These are phyloP conservation scores for Stachybotrys elegans DNA, from an alignment of 2,329 filamentous ascomycete species.

Conservation along the genomic window DNA sequence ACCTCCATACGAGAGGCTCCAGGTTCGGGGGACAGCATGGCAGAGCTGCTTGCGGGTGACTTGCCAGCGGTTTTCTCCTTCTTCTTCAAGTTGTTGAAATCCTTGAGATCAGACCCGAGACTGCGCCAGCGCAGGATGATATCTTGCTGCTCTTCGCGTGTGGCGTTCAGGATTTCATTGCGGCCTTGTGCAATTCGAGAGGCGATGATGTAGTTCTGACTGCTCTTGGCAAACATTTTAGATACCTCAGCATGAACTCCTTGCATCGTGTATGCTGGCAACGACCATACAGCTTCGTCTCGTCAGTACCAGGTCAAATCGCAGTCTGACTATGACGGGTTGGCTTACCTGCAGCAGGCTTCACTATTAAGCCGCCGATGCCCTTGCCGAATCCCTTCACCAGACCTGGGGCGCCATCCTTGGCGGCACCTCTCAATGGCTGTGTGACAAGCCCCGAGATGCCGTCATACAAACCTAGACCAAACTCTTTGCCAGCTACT, in stretches of 20 bases:
- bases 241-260: constrained; percentile 75
- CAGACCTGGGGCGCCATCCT: constrained; percentile 52
- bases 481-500: constrained; percentile 74
- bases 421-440: constrained; percentile 56
- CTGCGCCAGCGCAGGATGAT: constrained; percentile 63
- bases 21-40: constrained; percentile 9
- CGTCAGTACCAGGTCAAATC: constrained; percentile 8
- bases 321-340: not conserved
- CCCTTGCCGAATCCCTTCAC: constrained; percentile 79
- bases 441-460: constrained; percentile 77
- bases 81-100: constrained; percentile 49
- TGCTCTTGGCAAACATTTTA: constrained; percentile 63
- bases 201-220: constrained; percentile 74
- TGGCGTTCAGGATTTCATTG: constrained; percentile 54
- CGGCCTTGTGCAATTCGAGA: constrained; percentile 72
- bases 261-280: constrained; percentile 79
- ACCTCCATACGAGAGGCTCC: constrained; percentile 27
- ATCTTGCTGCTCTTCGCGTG: constrained; percentile 54
- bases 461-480: constrained; percentile 74
- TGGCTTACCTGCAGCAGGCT: constrained; percentile 68
- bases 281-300: constrained; percentile 52
- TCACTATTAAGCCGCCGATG: constrained; percentile 73
- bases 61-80: constrained; percentile 36
- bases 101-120: constrained; percentile 54
- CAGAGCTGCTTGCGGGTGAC: constrained; percentile 14